phyloP scores from a whole-genome alignment of 2,329 filamentous ascomycete species.

The Arthroderma sp. region DNA sequence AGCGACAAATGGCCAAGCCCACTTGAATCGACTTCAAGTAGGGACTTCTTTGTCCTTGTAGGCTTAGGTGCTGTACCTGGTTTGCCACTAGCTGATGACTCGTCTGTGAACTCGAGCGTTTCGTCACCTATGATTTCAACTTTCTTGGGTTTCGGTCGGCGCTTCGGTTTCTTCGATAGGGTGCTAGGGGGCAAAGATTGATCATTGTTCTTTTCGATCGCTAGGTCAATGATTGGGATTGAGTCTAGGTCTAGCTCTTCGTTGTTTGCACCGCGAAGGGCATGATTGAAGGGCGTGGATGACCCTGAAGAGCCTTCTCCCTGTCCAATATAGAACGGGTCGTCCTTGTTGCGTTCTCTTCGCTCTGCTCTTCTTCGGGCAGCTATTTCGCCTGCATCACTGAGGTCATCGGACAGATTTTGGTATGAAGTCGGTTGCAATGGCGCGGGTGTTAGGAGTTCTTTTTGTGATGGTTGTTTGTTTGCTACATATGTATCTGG shows the following conservation, averaged over 20 bases:
- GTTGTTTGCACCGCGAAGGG: conserved; percentile 58
- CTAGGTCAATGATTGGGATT: conserved; percentile 89
- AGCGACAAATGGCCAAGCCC: conserved; percentile 62
- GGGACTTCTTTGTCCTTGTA: conserved; percentile 42
- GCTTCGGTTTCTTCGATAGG: conserved; percentile 15
- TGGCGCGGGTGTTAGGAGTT: conserved; percentile 10
- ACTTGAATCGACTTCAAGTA: conserved; percentile 80
- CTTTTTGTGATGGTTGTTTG: conserved; percentile 11
- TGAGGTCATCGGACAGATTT: conserved; percentile 16
- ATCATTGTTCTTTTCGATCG: conserved; percentile 41
- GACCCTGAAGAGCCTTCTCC: conserved; percentile 41
- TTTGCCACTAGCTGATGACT: conserved; percentile 36
- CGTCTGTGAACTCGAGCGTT: conserved; percentile 42
- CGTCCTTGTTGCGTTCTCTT: conserved; percentile 70
- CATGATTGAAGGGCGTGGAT: conserved; percentile 67
- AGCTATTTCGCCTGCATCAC: conserved; percentile 61
- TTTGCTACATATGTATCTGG: conserved; percentile 12
- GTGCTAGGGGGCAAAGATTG: background rate
- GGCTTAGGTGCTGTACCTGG: conserved; percentile 29
- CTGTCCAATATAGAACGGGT: conserved; percentile 80
- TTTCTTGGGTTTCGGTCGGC: conserved; percentile 38
- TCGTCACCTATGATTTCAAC: conserved; percentile 63
- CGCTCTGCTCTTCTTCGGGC: conserved; percentile 65
- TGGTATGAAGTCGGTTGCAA: conserved; percentile 25
- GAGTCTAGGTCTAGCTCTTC: conserved; percentile 79